These are phyloP conservation scores for Exophiala sp. DNA, from an alignment of 2,329 filamentous ascomycete genomes.

Conservation along the genomic window DNA sequence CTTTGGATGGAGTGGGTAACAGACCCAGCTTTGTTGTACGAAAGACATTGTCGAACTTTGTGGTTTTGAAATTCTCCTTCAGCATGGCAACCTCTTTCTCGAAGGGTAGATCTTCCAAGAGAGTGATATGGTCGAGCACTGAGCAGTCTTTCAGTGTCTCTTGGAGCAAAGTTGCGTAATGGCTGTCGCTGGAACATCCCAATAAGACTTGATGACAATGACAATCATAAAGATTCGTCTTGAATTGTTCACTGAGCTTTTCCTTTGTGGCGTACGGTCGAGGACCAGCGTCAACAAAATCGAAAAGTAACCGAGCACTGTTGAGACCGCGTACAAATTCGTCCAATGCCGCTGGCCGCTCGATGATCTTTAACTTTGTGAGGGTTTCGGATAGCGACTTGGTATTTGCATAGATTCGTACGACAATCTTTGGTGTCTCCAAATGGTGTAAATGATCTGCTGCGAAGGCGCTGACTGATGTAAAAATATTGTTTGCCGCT, in stretches of 20 bases:
- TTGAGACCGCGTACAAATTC: constrained; percentile 58
- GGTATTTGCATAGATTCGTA: constrained; percentile 54
- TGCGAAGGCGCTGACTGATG: constrained; percentile 43
- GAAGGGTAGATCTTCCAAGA: constrained; percentile 57
- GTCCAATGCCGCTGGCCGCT: constrained; percentile 42
- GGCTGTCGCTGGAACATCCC: constrained; percentile 56
- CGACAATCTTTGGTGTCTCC: constrained; percentile 47
- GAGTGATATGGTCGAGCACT: constrained; percentile 48
- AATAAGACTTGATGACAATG: constrained; percentile 61
- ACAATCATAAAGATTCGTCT: constrained; percentile 53
- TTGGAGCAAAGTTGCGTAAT: constrained; percentile 53
- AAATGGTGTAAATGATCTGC: constrained; percentile 40
- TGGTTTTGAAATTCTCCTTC: constrained; percentile 46
- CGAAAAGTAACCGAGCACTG: constrained; percentile 47
- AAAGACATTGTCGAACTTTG: constrained; percentile 53
- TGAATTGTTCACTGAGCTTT: constrained; percentile 48
- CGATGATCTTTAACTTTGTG: constrained; percentile 43
- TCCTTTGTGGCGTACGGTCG: constrained; percentile 45
- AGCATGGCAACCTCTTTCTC: constrained; percentile 51
- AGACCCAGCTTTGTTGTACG: constrained; percentile 36
- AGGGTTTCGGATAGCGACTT: constrained; percentile 50
- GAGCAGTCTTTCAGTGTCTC: constrained; percentile 45
- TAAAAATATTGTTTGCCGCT: constrained; percentile 50
- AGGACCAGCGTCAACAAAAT: constrained; percentile 49
- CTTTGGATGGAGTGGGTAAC: constrained; percentile 25